phyloP scores from a whole-genome alignment of 148 eudicot genomes.

The Rhododendron williamsianum region DNA sequence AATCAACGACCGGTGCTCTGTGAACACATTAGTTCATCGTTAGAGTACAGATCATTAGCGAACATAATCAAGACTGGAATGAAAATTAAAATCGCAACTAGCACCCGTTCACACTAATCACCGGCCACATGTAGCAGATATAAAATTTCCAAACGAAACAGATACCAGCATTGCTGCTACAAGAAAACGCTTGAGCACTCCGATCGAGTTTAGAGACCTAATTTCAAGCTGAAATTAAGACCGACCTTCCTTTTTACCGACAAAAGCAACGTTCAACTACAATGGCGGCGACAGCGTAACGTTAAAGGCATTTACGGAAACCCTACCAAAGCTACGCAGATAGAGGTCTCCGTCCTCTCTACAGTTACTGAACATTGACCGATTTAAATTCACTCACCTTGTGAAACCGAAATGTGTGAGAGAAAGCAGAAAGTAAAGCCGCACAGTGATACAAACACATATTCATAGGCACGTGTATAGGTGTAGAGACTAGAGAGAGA shows the following conservation, averaged over 20 bases:
- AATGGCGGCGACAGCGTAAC: constrained; percentile 6
- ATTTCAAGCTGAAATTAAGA: not conserved
- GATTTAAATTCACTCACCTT: not conserved
- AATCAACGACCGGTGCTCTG: not conserved
- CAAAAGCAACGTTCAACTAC: not conserved
- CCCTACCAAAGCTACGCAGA: not conserved
- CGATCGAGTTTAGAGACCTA: not conserved
- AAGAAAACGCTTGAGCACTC: not conserved
- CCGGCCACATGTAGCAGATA: not conserved
- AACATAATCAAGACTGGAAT: no score
- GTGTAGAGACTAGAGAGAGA: not conserved
- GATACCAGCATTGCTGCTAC: not conserved
- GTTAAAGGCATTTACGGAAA: not conserved
- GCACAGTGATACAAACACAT: not conserved
- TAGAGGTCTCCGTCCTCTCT: not conserved
- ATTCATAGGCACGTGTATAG: no score
- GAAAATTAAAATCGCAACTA: not conserved
- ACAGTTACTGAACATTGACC: not conserved
- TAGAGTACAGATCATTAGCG: not conserved
- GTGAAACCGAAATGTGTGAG: not conserved
- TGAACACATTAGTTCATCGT: not conserved
- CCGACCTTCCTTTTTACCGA: no score
- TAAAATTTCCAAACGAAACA: not conserved
- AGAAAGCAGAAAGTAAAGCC: not conserved
- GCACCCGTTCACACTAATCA: not conserved